Base-by-base conservation (phyloP, 2,329 filamentous ascomycete genomes). In the Fusarium chlamydosporum region DNA sequence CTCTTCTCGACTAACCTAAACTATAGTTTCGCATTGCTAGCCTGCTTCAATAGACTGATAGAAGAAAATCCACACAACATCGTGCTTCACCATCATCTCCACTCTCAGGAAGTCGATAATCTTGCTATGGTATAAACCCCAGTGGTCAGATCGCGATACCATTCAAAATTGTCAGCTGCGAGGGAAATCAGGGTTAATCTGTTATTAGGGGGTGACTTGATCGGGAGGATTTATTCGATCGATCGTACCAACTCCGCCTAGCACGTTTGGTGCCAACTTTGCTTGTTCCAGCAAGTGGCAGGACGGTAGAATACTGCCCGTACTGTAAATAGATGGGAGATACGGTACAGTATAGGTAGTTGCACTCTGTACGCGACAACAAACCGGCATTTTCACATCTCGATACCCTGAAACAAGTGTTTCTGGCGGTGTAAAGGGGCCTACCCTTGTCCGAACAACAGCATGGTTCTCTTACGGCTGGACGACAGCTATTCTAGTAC, bases 381-480 rank as follows among this genome's bases (percentile, higher is more conserved):
- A 27, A 53, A 41, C 54, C 43, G 43, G 38, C 23, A 45, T 42
- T 41, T 15, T 40, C 43, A 47, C 54, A 69, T 67, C 67, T 69
- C 57, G 67, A 67, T 60, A 57, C 54, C 26, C 46, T 70, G 67
- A 68, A 70, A 70, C 67, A 70, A 48, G 35, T 56, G 67, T 60
- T 64, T 65, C 54, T 70, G 33, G 67, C 67, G 67, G 67, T 70
- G 63, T 68, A 55, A 43, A 46, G 37, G 42, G 5, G 23, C 5
- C 45, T 54, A 67, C 51, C 61, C 66, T 67, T 67, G 61, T 56
- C 34, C 10, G 38, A 41, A 43, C 42, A 40, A 47, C 29, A 60
- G 42, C 56, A 62, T 47, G 53, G 65, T 27, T 48, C 26, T 26
- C 11, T 11, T 35, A 31, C 35, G 33, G 11, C 12, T 43, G 29